Evolutionary conservation across 805 yeast genomes (phyloP).

Genomic region (Danielia reshetovae): DNA sequence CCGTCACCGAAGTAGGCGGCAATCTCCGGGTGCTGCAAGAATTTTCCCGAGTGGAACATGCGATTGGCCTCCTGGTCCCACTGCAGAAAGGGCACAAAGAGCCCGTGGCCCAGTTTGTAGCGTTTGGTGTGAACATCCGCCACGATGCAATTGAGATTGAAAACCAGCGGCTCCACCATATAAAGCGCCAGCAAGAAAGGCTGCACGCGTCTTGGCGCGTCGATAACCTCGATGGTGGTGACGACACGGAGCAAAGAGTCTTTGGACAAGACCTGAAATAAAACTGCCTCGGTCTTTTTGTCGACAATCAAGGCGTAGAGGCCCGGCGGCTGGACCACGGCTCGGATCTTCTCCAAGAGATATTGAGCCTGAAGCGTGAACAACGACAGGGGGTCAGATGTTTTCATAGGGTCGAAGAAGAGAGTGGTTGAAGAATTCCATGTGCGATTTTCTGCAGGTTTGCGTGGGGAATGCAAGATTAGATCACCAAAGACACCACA

Average conservation of each 20-base stretch:
- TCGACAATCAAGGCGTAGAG: constrained; percentile 51
- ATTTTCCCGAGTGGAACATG: constrained; percentile 20
- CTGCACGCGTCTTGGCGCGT: constrained; percentile 56
- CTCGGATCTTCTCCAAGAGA: constrained; percentile 23
- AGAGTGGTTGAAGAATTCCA: neutral
- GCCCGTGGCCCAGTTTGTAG: constrained; percentile 69
- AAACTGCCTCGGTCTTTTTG: constrained; percentile 45
- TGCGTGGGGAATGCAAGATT: neutral
- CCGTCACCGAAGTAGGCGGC: constrained; percentile 30
- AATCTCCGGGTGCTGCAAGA: constrained; percentile 29
- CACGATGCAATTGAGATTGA: constrained; percentile 68
- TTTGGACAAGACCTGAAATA: constrained; percentile 45
- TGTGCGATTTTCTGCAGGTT: neutral
- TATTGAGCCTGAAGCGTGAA: constrained; percentile 13
- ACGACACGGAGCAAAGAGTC: constrained; percentile 51
- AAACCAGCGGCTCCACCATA: constrained; percentile 64
- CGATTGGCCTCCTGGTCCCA: constrained; percentile 22
- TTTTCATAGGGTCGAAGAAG: neutral
- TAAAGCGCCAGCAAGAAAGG: constrained; percentile 75
- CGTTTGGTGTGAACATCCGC: constrained; percentile 73
- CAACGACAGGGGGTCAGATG: constrained; percentile 13
- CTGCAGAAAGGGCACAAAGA: constrained; percentile 56
- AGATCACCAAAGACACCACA: too few species aligned
- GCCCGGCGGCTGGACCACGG: constrained; percentile 25
- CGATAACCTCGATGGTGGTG: constrained; percentile 63